Base-by-base conservation (phyloP, 805 yeast species). In the Candida loeiensis region DNA sequence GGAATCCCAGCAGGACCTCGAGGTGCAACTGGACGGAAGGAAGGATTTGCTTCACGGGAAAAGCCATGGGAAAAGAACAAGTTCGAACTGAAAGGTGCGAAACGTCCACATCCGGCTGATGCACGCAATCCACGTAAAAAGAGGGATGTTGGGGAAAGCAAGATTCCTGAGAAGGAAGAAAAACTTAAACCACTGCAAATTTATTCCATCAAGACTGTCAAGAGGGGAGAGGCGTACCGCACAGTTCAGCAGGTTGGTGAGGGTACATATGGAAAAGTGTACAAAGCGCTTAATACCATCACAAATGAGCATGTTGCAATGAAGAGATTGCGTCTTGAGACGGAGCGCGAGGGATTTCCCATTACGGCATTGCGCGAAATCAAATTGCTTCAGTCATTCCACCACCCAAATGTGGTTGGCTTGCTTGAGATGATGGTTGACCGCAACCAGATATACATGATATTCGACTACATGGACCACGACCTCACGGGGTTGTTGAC, bases 211-310 rank as follows among this genome's bases (percentile, higher is more conserved):
- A 58, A 56, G 41, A 47, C 55, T 4, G 45, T 39, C 2, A 52
- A 64, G 21, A 43, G 58, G 5, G 50, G 59, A 1, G 71, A 72
- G 9, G 56, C 76, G 2, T 88, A 84, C 58, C 82, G 82, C 47
- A 69, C 90, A 40, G 77, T 86, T 1, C 73, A 77, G 29, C 98
- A 93, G 56, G 98, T 93, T 4, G 99, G 99, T n/a, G 98, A 93
- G 63, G 99, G 99, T 7, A 93, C 98, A 0, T 93, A 93, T 59
- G 99, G 99, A 14, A 89, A 87, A 58, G 99, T 93, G 15, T 89
- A 85, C 66, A 88, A 89, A 56, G 96, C 96, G 0, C 71, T 69
- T 36, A 89, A 93, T 57, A 63, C 64, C 12, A 66, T 77, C 4
- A 86, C 96, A 0, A 73, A 77, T 2, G 79, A 76, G 43, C 65